A percentile compares a stretch with the other conserved stretches of the same genome.
These are phyloP conservation scores for Batkoa obscura DNA, from an alignment of 371 early-diverging fungal species.

Conservation along the genomic window DNA sequence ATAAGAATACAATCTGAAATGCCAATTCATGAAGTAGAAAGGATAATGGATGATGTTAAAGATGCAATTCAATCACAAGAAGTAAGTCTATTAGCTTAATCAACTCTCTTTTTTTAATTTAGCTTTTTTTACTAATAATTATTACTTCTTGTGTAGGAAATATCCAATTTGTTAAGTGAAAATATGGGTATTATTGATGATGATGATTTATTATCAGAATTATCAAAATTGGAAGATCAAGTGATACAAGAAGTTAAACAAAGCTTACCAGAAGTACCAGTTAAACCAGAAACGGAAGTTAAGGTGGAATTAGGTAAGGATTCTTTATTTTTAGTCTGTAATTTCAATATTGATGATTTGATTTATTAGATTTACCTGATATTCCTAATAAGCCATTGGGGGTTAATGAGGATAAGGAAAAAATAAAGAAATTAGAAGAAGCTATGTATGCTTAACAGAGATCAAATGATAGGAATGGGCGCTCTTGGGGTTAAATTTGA, in stretches of 20 bases:
- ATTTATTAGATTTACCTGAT: background rate
- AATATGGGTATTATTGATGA: background rate
- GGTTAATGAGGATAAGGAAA: too few relatives aligned
- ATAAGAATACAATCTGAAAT: background rate
- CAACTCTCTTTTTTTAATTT: background rate
- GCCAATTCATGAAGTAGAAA: slow-evolving; percentile 2
- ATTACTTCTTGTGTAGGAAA: background rate
- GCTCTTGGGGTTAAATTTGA: too few relatives aligned
- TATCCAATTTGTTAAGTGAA: background rate
- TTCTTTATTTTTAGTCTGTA: background rate
- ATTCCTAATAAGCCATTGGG: background rate
- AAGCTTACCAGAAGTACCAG: background rate
- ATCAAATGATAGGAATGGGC: too few relatives aligned
- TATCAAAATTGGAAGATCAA: background rate
- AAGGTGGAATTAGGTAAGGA: background rate
- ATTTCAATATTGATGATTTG: background rate
- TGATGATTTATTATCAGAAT: background rate
- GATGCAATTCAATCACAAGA: background rate
- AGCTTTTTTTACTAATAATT: background rate
- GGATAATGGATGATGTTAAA: background rate
- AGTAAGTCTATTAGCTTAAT: too few relatives aligned
- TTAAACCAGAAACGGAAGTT: background rate
- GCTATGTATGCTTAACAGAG: too few relatives aligned
- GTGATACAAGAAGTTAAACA: background rate
- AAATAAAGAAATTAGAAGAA: too few relatives aligned